These are phyloP conservation scores for Boletus semigastroideus DNA, from an alignment of 1,284 basidiomycete genomes.

Conservation along the genomic window DNA sequence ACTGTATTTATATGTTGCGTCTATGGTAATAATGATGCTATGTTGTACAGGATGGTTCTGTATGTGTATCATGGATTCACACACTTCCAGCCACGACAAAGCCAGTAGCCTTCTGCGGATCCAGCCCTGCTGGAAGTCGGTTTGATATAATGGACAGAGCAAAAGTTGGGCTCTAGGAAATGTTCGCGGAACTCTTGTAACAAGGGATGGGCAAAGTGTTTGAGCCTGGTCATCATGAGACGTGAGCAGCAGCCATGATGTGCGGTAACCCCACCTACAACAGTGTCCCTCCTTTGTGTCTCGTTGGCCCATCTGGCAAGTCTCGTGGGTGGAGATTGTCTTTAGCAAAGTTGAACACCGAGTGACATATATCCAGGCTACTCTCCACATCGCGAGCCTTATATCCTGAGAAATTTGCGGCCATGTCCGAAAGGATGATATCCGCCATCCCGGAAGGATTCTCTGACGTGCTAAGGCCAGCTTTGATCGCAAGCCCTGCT, in stretches of 20 bases:
- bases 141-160: conserved; percentile 58
- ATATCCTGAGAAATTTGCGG: conserved; percentile 69
- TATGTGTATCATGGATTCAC: not conserved
- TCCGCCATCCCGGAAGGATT: conserved; percentile 56
- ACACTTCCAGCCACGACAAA: conserved; percentile 62
- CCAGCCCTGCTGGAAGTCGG: conserved; percentile 66
- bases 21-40: conserved; percentile 5
- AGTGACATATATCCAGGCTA: conserved; percentile 61
- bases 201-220: conserved; percentile 70
- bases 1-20: conserved; percentile 20
- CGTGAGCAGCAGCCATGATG: not conserved
- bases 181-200: conserved; percentile 53
- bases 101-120: conserved; percentile 74
- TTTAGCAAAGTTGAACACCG: conserved; percentile 61
- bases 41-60: not conserved
- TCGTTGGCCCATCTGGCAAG: conserved; percentile 35
- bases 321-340: conserved; percentile 50
- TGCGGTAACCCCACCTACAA: conserved; percentile 49
- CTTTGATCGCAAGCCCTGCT: conserved; percentile 49
- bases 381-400: conserved; percentile 55
- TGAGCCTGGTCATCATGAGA: conserved; percentile 48
- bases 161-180: conserved; percentile 56
- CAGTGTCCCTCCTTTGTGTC: conserved; percentile 53
- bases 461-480: conserved; percentile 40
- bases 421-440: conserved; percentile 77